Evolutionary conservation across 192 early-diverging fungal species (phyloP), one percentile per base, ranked within the genome.

Genomic region (Haplosporangium gracile): DNA sequence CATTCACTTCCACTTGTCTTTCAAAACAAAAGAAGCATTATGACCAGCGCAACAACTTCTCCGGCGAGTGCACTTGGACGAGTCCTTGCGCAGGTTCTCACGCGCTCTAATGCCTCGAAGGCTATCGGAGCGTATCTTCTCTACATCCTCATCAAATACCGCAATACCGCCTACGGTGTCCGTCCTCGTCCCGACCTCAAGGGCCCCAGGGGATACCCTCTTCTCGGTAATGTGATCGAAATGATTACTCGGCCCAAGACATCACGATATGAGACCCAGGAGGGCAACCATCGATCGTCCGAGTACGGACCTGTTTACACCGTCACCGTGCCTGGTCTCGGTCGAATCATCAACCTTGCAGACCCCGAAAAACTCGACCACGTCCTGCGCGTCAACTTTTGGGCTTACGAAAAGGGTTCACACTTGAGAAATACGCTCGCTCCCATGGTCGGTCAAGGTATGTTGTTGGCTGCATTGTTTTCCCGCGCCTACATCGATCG

Each of bases 331-430:
- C 84, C 84, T 22, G 83, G 83, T 34, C 69, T 85, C 1, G 83
- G 83, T 26, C 34, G 78, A 1, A 60, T 85, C 45, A 72, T 86
- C 57, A 86, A 81, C 49, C 77, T 86, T 34, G 24, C 70, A 6
- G 79, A 77, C 22, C 79, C 84, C 15, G 79, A 81, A 1, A 77
- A 74, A 72, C 32, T 86, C 36, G 84, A 86, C 76, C 84, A 86
- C 47, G 76, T 81, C 8, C 72, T 86, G 9, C 57, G 84, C 16
- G 34, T 74, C 63, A 86, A 86, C 72, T 81, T 86, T 70, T 86
- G 84, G 84, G 79, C 84, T 9, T 86, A 86, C 60, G 79, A 86
- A 70, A 86, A 86, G 53, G 84, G 84, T 8, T 40, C 72, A 22
- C 40, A 47, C 29, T 32, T 81, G 68, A 74, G 75, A 34, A 73